Conservation (phyloP, 805 yeast genomes). For the Nakazawaea siamensis region DNA sequence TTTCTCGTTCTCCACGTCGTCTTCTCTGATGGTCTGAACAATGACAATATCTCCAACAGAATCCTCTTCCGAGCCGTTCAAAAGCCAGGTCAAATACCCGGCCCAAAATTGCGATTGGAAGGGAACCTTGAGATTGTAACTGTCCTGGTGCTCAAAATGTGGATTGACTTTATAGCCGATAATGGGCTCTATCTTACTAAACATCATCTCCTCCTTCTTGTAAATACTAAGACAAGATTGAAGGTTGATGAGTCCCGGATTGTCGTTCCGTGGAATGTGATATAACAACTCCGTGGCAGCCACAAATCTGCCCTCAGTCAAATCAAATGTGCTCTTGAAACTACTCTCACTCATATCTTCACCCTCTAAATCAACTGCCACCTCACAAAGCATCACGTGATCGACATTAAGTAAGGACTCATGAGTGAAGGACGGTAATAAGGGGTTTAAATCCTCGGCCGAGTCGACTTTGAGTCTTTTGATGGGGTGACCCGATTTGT, state of each 20-base stretch:
- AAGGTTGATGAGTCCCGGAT: conserved; percentile 3
- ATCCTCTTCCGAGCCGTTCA: conserved; percentile 11
- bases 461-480: no score
- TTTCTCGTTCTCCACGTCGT: conserved; percentile 1
- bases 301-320: conserved; percentile 8
- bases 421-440: no score
- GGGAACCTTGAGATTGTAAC: conserved; percentile 9
- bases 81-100: conserved; percentile 10
- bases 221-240: conserved; percentile 6
- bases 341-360: not conserved
- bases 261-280: conserved; percentile 2
- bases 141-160: not conserved
- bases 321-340: conserved; percentile 9
- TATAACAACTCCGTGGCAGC: conserved; percentile 7
- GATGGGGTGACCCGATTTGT: not conserved
- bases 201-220: conserved; percentile 8
- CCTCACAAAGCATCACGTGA: not conserved
- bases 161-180: conserved; percentile 6
- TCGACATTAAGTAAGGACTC: not conserved
- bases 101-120: conserved; percentile 11
- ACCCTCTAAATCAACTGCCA: not conserved
- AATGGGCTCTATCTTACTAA: conserved; percentile 8
- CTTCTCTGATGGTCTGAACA: conserved; percentile 4
- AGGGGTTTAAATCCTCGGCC: no score
- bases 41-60: conserved; percentile 5